phyloP scores from a whole-genome alignment of 257 asterid species.

The Ophiorrhiza pumila region DNA sequence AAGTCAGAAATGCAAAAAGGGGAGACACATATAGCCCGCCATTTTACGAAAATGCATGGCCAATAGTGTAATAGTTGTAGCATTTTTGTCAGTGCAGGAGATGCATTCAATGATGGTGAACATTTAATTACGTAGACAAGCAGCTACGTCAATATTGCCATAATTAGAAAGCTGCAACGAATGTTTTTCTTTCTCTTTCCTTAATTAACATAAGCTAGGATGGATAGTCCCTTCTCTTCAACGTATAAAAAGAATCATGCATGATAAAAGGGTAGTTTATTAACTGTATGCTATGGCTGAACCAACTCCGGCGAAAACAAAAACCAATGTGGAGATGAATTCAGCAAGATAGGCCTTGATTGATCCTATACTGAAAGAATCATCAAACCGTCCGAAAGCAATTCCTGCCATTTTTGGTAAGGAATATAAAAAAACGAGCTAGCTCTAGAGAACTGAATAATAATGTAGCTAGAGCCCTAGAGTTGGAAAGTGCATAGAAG shows the following conservation, averaged over 20 bases:
- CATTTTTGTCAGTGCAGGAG: not conserved
- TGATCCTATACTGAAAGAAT: constrained; percentile 57
- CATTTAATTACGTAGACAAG: not conserved
- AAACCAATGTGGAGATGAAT: constrained; percentile 93
- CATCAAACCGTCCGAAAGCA: constrained; percentile 78
- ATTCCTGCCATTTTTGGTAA: constrained; percentile 52
- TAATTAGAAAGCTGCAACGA: too few relatives aligned
- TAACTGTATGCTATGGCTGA: constrained; percentile 93
- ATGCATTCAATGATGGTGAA: not conserved
- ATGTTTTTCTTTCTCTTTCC: too few relatives aligned
- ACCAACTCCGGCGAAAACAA: constrained; percentile 95
- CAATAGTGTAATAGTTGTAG: constrained; percentile 2
- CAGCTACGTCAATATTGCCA: too few relatives aligned
- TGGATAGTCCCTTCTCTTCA: too few relatives aligned
- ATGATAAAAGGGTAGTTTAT: not conserved
- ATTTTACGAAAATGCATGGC: not conserved
- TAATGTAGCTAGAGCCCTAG: too few relatives aligned
- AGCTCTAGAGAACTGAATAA: not conserved
- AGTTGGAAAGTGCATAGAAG: not conserved
- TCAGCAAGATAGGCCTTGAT: constrained; percentile 87
- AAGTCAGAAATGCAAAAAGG: not conserved
- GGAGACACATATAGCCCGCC: too few relatives aligned
- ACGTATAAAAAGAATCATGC: not conserved
- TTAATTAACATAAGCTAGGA: too few relatives aligned
- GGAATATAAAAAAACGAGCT: not conserved